Base-by-base conservation (phyloP, 305 asterid genomes). In the Coffea humblotiana region DNA sequence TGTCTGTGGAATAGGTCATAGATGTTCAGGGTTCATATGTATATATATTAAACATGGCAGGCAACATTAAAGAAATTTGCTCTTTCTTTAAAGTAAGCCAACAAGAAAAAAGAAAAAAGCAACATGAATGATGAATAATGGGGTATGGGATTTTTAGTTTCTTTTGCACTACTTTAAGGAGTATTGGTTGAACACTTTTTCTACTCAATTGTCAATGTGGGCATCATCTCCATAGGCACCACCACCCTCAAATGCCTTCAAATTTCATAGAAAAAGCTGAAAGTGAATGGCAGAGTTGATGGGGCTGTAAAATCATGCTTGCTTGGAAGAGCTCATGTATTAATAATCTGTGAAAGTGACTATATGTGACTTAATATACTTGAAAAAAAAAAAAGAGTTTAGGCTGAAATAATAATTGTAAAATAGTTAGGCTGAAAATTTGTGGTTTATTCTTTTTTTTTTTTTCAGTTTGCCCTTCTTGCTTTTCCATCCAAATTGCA, bases 11-110 rank as follows among this genome's bases (percentile, higher is more conserved):
- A 37, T 32, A 4, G 21, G 6, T 14, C n/a, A 27, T 70, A 43
- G 71, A 75, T 29, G 63, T 61, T 60, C 71, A 61, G 14, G 16
- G 18, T n/a, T 2, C 77, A 73, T 73, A 61, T 74, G 21, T 29
- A 19, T 74, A 9, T 29, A 19, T 72, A 16, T 12, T 48, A 27
- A 19, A n/a, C 15, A 52, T 49, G 61, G 23, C 27, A 49, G 27
- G 43, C 40, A 27, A 29, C 27, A 48, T 25, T 51, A 13, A 49
- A 2, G 4, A 73, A 1, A 27, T 56, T 48, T 74, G 66, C 18
- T 52, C 25, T 51, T 35, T 32, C 25, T 51, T 35, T 32, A 27
- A 16, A 21, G 18, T 16, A 16, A 27, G 40, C 9, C 18, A 21
- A 52, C 18, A 21, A 52, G 48, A 56, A 37, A n/a, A 56, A 32